Evolutionary conservation across 352 stramenopile species (phyloP), one percentile per base, ranked within the genome.

Genomic region (Pythium dissotocum): DNA sequence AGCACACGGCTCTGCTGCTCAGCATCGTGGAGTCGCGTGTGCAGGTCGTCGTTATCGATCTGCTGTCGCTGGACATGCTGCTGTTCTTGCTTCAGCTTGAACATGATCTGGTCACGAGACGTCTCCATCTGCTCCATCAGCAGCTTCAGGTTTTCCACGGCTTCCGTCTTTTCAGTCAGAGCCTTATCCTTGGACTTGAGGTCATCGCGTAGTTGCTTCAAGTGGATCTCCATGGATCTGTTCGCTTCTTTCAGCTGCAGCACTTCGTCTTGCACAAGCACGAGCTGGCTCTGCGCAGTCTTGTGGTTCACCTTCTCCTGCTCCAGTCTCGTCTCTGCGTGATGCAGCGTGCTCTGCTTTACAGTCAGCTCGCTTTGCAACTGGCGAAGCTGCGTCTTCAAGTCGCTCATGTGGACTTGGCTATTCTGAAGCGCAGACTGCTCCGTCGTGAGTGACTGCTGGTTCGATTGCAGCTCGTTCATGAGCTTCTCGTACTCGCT

Each of bases 81-180:
- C 51, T 89, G 81, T 16, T 85, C 77, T 62, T 91, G 87, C 59
- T 93, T 93, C 18, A 86, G 70, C 65, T 94, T 85, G 62, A 91
- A 90, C 16, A 83, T 74, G 63, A 90, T 78, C 68, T 93, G 83
- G 36, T 95, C 85, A 5, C 87, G 82, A n/a, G 84, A 90, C 0
- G 80, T 83, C 59, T 94, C 85, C 81, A 95, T 92, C 55, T 94
- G 85, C 68, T 91, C 85, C 16, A 94, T 78, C 40, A 95, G 46
- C 21, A 92, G 68, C 51, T 89, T 89, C 2, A 89, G 75, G 32
- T 91, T 94, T 58, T 90, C 82, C 28, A 83, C 71, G 3, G 76
- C 71, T 52, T 89, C 83, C 1, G 68, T 85, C 61, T 90, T 91
- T 69, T 92, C 82, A 0, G 79, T 90, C 69, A 92, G 51, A 21